Base-by-base conservation (phyloP, 2,329 filamentous ascomycete genomes). In the Colletotrichum sp. region DNA sequence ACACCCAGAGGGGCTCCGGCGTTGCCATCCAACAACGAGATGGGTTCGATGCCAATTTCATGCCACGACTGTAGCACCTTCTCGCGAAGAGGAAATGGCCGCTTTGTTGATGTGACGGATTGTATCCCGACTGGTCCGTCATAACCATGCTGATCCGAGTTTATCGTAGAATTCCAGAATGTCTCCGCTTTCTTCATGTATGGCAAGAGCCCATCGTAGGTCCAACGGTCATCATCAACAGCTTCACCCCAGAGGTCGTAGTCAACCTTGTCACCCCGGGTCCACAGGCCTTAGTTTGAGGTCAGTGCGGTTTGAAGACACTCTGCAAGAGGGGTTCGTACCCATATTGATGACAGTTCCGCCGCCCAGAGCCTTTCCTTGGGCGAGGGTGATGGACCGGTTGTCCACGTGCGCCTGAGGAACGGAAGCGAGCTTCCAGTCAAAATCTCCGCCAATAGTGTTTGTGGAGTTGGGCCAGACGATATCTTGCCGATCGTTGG, bases 121-220 rank as follows among this genome's bases (percentile, higher is more conserved):
- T 78, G 79, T 25, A 85, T 78, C 3, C 80, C 67, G 9, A 86
- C 82, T 1, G 85, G 86, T 1, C 84, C 83, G 22, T 85, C 83
- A 27, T 85, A 78, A 4, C 84, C 84, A 69, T 87, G 83, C 27
- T 87, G 84, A 10, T 85, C 80, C 0, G 80, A 60, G 34, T 86
- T 79, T 25, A 80, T 60, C 1, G 80, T 22, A 16, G 79, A 58
- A 43, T 79, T 78, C 16, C 82, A 82, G 16, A 79, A 79, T 9
- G 72, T 74, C 75, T 88, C 87, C 0, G 82, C 78, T 73, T 85
- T 87, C 48, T 81, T 80, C 70, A 89, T 85, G 80, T 87, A 91
- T 3, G 86, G 86, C 18, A 87, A 81, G 34, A 90, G 83, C 12
- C 84, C 84, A 6, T 87, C 80, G 71, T 87, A 88, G 74, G 84